These are phyloP conservation scores for Syzygium malaccense DNA, from an alignment of 441 rosid species.

Conservation along the genomic window DNA sequence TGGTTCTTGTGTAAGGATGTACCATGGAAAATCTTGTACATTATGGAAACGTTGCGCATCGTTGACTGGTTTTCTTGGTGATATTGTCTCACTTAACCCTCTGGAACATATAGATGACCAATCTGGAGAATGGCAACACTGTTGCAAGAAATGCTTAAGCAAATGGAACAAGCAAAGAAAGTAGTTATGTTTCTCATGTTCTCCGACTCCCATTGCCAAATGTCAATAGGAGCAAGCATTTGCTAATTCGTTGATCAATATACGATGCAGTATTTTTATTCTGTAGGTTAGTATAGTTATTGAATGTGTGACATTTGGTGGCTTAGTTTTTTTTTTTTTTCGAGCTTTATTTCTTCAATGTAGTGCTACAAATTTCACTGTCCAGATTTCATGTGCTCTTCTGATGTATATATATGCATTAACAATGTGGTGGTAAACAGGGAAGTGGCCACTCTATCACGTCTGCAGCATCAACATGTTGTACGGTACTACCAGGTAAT, in stretches of 20 bases:
- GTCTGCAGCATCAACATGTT: constrained; percentile 97
- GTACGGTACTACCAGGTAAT: constrained; percentile 98
- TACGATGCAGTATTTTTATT: background rate
- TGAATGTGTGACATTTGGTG: background rate
- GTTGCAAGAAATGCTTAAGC: background rate
- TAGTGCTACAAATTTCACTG: background rate
- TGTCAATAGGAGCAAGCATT: background rate
- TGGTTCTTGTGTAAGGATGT: background rate
- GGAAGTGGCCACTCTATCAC: constrained; percentile 98
- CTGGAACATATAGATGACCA: background rate
- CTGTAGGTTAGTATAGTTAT: background rate
- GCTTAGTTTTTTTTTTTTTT: background rate
- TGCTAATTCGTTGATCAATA: background rate
- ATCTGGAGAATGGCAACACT: background rate
- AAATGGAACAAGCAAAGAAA: background rate
- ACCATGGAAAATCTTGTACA: background rate
- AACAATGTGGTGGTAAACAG: constrained; percentile 23
- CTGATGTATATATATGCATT: background rate
- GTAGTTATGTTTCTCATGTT: background rate
- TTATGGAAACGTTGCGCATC: background rate
- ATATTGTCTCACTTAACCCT: background rate
- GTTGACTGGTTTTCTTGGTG: background rate
- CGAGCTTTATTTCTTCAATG: background rate
- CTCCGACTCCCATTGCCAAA: background rate
- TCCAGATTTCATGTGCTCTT: background rate